Percentiles rank a stretch among this genome's conserved stretches.
phyloP scores from a whole-genome alignment of 2,329 filamentous ascomycete genomes.

The Sporothrix humicola region DNA sequence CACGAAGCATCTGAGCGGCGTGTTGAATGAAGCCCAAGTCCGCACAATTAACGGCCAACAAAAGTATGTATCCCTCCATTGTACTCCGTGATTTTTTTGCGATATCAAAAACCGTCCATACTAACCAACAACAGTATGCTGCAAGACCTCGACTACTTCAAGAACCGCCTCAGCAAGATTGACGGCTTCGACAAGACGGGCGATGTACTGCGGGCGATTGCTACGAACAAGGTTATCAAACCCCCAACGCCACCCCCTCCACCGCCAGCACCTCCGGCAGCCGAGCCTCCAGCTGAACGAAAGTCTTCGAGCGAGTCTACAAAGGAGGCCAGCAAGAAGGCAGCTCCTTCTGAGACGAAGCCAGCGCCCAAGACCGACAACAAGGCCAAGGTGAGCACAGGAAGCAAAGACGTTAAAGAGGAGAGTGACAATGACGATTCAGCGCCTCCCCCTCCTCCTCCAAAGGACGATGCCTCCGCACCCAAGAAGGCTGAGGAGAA shows the following conservation, averaged over 20 bases:
- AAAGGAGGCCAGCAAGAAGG: slow-evolving; percentile 1
- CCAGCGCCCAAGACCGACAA: not conserved
- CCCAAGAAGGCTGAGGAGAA: not conserved
- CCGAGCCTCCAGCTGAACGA: not conserved
- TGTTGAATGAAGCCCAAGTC: slow-evolving; percentile 68
- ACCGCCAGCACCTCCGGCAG: slow-evolving; percentile 32
- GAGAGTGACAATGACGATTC: slow-evolving; percentile 11
- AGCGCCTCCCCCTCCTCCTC: slow-evolving; percentile 11
- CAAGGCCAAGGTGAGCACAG: not conserved
- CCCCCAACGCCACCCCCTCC: slow-evolving; percentile 29
- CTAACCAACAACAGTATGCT: slow-evolving; percentile 65
- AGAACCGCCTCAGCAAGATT: slow-evolving; percentile 72
- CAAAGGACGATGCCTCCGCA: slow-evolving; percentile 24
- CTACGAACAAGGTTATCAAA: slow-evolving; percentile 62
- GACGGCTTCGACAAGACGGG: slow-evolving; percentile 79
- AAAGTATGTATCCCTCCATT: slow-evolving; percentile 60
- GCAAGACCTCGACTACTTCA: slow-evolving; percentile 75
- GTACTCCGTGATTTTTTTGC: not conserved
- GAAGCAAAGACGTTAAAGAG: not conserved
- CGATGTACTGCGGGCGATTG: slow-evolving; percentile 68
- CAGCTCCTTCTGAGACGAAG: not conserved
- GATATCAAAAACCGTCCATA: not conserved
- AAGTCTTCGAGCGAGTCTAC: not conserved
- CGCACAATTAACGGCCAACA: slow-evolving; percentile 71
- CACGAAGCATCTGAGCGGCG: slow-evolving; percentile 75